phyloP scores from a whole-genome alignment of 768 basidiomycete species.

The Tricholoma flavovirens region DNA sequence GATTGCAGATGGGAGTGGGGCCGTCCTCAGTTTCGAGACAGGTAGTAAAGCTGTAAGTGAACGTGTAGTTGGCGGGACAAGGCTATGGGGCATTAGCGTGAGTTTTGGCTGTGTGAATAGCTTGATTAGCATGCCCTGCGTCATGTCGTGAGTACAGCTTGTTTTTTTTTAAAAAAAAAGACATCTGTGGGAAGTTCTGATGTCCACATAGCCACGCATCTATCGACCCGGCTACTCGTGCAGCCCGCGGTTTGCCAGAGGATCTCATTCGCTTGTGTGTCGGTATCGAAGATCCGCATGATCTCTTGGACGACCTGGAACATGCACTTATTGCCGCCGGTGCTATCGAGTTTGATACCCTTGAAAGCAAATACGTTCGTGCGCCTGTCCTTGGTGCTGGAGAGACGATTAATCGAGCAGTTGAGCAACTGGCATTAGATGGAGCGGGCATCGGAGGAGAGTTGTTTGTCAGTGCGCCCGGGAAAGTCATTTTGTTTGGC shows the following conservation, averaged over 20 bases:
- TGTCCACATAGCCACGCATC: constrained; percentile 75
- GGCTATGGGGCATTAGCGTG: constrained; percentile 96
- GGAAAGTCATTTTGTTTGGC: constrained; percentile 96
- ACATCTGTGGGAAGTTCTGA: constrained; percentile 4
- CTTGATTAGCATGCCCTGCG: constrained; percentile 97
- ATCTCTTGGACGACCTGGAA: constrained; percentile 93
- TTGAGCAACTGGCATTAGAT: constrained; percentile 57
- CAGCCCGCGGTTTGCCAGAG: constrained; percentile 96
- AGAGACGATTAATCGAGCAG: constrained; percentile 47
- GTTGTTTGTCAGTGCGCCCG: constrained; percentile 92
- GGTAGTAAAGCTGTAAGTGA: constrained; percentile 88
- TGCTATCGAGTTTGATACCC: constrained; percentile 61
- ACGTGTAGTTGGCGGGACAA: constrained; percentile 84
- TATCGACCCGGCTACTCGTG: constrained; percentile 91
- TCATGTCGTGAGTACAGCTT: constrained; percentile 85
- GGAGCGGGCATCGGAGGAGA: constrained; percentile 38
- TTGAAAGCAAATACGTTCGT: constrained; percentile 47
- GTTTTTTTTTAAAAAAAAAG: constrained; percentile 6
- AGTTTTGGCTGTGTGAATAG: constrained; percentile 98
- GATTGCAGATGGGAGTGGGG: constrained; percentile 87
- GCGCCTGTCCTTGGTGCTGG: constrained; percentile 25
- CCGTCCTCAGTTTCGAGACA: constrained; percentile 92
- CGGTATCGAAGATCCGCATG: constrained; percentile 92
- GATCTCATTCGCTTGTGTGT: constrained; percentile 97
- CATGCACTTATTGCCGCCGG: constrained; percentile 88